Evolutionary conservation across 2,329 filamentous ascomycete species (phyloP).

Genomic region (Apiospora pterosperma): DNA sequence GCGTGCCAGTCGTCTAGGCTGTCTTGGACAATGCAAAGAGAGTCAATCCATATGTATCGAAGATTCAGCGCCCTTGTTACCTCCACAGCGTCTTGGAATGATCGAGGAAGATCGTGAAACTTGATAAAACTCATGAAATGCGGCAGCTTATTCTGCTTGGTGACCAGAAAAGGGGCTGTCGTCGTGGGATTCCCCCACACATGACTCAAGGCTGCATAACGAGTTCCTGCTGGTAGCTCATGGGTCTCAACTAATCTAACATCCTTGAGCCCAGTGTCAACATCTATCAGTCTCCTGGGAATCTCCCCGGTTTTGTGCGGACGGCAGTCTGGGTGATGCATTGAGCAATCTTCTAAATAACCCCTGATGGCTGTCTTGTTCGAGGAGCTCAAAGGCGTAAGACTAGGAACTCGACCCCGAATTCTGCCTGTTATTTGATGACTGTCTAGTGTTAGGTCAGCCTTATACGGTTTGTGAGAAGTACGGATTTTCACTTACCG

Average conservation of each 20-base stretch:
- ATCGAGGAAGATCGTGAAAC: not conserved
- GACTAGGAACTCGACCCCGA: not conserved
- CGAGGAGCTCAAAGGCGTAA: not conserved
- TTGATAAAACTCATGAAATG: not conserved
- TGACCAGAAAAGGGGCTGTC: not conserved
- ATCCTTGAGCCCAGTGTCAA: not conserved
- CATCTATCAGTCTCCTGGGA: not conserved
- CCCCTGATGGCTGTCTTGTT: not conserved
- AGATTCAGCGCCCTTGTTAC: not conserved
- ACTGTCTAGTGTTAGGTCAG: no score
- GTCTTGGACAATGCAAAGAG: not conserved
- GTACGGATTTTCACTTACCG: no score
- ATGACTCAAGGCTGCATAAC: not conserved
- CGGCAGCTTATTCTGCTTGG: not conserved
- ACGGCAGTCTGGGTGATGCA: not conserved
- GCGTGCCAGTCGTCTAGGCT: not conserved
- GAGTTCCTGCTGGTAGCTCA: not conserved
- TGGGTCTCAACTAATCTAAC: not conserved
- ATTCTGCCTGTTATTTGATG: not conserved
- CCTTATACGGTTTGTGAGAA: no score
- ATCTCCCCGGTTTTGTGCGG: not conserved
- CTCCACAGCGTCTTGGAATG: not conserved
- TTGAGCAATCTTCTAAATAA: not conserved
- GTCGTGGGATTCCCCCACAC: not conserved
- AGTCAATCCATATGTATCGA: not conserved